phyloP scores from a whole-genome alignment of 306 rosid genomes.

The Glycine tomentella region DNA sequence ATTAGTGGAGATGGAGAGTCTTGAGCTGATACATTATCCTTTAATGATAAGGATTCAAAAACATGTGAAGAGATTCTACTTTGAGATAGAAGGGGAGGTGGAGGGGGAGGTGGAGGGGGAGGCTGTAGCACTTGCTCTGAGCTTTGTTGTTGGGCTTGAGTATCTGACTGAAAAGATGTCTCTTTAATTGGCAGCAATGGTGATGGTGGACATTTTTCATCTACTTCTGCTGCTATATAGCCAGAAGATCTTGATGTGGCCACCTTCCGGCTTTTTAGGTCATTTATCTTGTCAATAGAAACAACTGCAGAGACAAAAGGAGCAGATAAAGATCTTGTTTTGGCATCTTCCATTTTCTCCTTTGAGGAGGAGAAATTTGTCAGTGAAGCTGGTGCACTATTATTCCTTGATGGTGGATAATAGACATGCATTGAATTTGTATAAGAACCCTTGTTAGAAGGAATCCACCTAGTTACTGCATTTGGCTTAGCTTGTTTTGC shows the following conservation, averaged over 20 bases:
- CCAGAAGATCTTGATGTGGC: constrained; percentile 61
- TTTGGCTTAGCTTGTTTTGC: constrained; percentile 77
- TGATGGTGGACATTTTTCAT: constrained; percentile 52
- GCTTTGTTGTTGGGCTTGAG: constrained; percentile 36
- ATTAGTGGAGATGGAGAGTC: constrained; percentile 43
- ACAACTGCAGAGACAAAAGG: constrained; percentile 46
- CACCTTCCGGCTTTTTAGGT: constrained; percentile 55
- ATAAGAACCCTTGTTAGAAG: constrained; percentile 81
- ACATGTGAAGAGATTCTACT: constrained; percentile 35
- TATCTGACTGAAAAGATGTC: constrained; percentile 43
- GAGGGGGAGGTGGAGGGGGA: constrained; percentile 12
- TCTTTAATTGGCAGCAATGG: constrained; percentile 53
- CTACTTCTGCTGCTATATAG: constrained; percentile 50
- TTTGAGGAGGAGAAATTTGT: constrained; percentile 52
- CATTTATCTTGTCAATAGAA: constrained; percentile 57
- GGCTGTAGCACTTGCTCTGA: constrained; percentile 48
- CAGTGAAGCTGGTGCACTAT: constrained; percentile 74
- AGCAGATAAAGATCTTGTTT: constrained; percentile 59
- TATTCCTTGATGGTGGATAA: constrained; percentile 80
- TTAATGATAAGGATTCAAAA: constrained; percentile 39
- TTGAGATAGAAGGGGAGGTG: constrained; percentile 38
- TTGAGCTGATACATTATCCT: constrained; percentile 45
- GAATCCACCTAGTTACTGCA: constrained; percentile 82
- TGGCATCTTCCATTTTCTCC: constrained; percentile 63
- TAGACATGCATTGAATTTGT: constrained; percentile 80